A percentile compares a stretch with the other conserved stretches of the same genome.
These are phyloP conservation scores for Plectosphaerella sp. DNA, from an alignment of 2,329 filamentous ascomycete species.

Conservation along the genomic window DNA sequence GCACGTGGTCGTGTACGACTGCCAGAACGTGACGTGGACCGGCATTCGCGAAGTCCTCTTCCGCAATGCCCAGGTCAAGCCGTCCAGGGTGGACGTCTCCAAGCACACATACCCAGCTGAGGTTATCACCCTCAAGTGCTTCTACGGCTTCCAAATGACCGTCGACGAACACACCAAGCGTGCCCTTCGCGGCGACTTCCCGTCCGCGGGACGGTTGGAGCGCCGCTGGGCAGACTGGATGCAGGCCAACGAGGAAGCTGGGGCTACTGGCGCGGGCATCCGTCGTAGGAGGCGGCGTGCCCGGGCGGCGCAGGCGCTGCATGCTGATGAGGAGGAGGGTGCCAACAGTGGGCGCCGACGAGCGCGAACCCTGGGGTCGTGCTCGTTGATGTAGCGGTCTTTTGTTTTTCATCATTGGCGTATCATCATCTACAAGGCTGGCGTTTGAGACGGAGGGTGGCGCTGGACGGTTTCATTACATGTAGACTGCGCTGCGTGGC, in stretches of 20 bases:
- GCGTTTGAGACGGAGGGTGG: background rate
- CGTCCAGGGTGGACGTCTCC: slow-evolving; percentile 33
- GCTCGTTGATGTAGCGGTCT: slow-evolving; percentile 54
- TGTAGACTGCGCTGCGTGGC: background rate
- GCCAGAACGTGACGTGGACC: slow-evolving; percentile 86
- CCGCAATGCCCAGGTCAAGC: slow-evolving; percentile 72
- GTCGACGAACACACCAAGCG: slow-evolving; percentile 91
- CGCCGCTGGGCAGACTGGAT: slow-evolving; percentile 92
- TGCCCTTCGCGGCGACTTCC: slow-evolving; percentile 71
- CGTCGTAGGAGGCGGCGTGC: slow-evolving; percentile 71
- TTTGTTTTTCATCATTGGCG: slow-evolving; percentile 17
- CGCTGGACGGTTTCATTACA: background rate
- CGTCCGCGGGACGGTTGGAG: slow-evolving; percentile 73
- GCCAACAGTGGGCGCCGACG: slow-evolving; percentile 50
- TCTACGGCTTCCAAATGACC: slow-evolving; percentile 92
- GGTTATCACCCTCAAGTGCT: slow-evolving; percentile 84
- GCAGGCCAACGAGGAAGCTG: slow-evolving; percentile 84
- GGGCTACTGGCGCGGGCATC: slow-evolving; percentile 58
- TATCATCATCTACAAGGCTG: background rate
- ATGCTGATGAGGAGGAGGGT: slow-evolving; percentile 76
- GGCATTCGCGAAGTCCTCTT: slow-evolving; percentile 83
- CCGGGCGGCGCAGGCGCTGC: slow-evolving; percentile 74
- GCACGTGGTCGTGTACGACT: slow-evolving; percentile 83
- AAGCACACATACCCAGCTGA: slow-evolving; percentile 63
- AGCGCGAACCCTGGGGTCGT: slow-evolving; percentile 59